Evolutionary conservation across 2,329 filamentous ascomycete species (phyloP), one percentile per base, ranked within the genome.

Genomic region (Fusarium sp.): DNA sequence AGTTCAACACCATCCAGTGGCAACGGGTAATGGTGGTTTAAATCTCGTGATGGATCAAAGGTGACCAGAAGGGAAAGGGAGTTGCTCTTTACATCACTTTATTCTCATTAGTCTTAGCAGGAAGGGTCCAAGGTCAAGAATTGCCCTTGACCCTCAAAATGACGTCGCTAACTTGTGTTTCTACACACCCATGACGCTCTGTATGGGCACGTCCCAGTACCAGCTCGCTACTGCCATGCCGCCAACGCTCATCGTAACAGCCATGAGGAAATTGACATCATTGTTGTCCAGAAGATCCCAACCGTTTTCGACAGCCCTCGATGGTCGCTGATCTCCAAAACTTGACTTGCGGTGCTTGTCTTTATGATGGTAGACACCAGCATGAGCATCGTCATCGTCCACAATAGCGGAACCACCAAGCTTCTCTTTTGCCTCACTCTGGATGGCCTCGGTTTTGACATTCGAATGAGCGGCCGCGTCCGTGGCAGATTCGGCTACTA

Each of bases 231-330:
- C 82, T 1, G 84, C 85, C 90, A 98, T 97, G 9, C 91, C 93
- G 9, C 92, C 89, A 24, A 95, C 74, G 80, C 94, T 98, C 89
- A 97, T 95, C 9, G 87, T 86, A 20, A 90, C 87, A 0, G 96
- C 95, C 96, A 98, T 98, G 64, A 96, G 82, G 66, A 98, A 90
- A 82, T 99, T 99, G 77, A 99, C 95, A 62, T 94, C 93, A 82
- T 99, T 99, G 82, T 99, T 99, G 82, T 97, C 95, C 65, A 99
- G 85, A 70, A 97, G 81, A 80, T 98, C 89, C 89, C 84, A 86
- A 57, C 80, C 94, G 75, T 86, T 92, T 82, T 93, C 90, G 12
- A 92, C 83, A 10, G 90, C 84, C 24, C 92, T 85, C 58, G 91
- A 91, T 68, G 92, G 89, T 77, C 86, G 87, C 63, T 87, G 83